Base-by-base conservation (phyloP, 208 protist species). In the Leishmania turanica region DNA sequence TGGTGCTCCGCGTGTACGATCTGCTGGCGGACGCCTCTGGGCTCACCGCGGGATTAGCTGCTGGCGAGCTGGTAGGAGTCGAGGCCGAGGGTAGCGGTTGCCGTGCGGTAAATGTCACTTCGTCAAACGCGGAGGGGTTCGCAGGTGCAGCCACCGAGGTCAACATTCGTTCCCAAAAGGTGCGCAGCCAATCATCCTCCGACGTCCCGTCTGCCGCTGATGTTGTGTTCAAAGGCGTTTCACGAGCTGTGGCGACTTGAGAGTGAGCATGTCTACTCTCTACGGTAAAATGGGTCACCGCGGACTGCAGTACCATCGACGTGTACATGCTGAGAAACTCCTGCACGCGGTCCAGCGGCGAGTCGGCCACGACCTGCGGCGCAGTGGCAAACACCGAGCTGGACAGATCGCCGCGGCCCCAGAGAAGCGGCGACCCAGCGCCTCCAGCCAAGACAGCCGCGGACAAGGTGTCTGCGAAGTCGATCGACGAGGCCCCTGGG, bases 271-370 rank as follows among this genome's bases (percentile, higher is more conserved):
- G 74, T 37, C 69, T 73, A n/a, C 74, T 78, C 15, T 82, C 82
- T 34, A 64, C 73, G 34, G 82, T 79, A 49, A 86, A 86, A 51
- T 79, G 64, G 24, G 62, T 88, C 13, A 91, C 84, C 8, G 69
- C 81, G 5, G 82, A 80, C 77, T 89, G 85, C 53, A 91, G n/a
- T 34, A 86, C 73, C 27, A 78, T 49, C n/a, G 73, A 65, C 53
- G 86, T 86, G 84, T 91, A 91, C 64, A 60, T 40, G 78, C 77
- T 88, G 65, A 91, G 75, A 49, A 89, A 91, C 31, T 74, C 66
- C 71, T 91, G 88, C 21, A 91, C 71, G 19, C 83, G 83, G 47
- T 82, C 85, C 49, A 88, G 84, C 68, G 84, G 62, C 3, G 73
- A 82, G 53, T 60, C 73, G 3, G 65, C 77, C 3, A 51, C 53